These are phyloP conservation scores for Leishmania amazonensis DNA, from an alignment of 208 protist genomes.

Conservation along the genomic window DNA sequence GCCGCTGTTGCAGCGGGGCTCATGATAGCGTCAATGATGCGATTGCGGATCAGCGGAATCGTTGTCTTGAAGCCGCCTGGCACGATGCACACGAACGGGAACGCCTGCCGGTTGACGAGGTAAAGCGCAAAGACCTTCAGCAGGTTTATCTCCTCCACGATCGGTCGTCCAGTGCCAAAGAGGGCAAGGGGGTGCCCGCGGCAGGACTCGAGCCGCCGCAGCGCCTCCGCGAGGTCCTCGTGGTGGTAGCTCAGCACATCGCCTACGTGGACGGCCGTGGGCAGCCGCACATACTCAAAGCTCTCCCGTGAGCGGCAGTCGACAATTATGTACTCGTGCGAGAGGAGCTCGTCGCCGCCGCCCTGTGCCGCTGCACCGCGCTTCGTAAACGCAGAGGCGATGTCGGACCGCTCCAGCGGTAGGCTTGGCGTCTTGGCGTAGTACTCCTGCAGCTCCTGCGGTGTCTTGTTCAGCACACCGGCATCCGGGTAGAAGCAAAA, in stretches of 20 bases:
- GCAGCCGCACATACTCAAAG: slow-evolving; percentile 85
- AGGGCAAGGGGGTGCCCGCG: slow-evolving; percentile 61
- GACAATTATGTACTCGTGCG: slow-evolving; percentile 81
- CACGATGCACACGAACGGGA: slow-evolving; percentile 80
- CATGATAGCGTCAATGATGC: slow-evolving; percentile 34
- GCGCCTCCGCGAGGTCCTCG: slow-evolving; percentile 36
- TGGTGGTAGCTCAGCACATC: slow-evolving; percentile 52
- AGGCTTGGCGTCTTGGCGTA: slow-evolving; percentile 61
- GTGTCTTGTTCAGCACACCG: slow-evolving; percentile 49
- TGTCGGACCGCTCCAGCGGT: slow-evolving; percentile 76
- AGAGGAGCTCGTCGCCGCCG: slow-evolving; percentile 6
- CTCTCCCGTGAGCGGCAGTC: slow-evolving; percentile 84
- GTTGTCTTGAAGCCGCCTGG: slow-evolving; percentile 74
- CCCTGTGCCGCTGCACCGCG: background rate
- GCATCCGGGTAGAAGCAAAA: slow-evolving; percentile 60
- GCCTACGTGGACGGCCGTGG: slow-evolving; percentile 74
- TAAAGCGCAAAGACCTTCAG: slow-evolving; percentile 84
- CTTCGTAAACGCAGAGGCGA: slow-evolving; percentile 61
- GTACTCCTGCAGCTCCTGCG: slow-evolving; percentile 55
- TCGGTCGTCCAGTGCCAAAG: slow-evolving; percentile 37
- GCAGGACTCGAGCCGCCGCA: slow-evolving; percentile 43
- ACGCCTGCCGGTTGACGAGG: slow-evolving; percentile 60
- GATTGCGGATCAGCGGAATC: slow-evolving; percentile 69
- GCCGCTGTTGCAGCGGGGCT: slow-evolving; percentile 21
- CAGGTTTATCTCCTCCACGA: slow-evolving; percentile 89